Base-by-base conservation (phyloP, 2,329 filamentous ascomycete species). In the Penicillium corylophilum region DNA sequence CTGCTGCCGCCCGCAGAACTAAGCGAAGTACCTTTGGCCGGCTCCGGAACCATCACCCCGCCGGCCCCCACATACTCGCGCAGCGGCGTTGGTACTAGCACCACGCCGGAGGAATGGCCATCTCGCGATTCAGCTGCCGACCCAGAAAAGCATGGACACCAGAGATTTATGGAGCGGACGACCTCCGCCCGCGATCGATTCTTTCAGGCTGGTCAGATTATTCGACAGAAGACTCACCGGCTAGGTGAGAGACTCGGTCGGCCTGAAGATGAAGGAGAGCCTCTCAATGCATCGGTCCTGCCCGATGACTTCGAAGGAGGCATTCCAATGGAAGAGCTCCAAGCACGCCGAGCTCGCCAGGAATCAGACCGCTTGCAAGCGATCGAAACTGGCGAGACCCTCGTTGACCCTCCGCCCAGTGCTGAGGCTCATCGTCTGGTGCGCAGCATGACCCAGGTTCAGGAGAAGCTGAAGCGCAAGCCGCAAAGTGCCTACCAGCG, bases 371-470 rank as follows among this genome's bases (percentile, higher is more conserved):
- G 49, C 16, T 31, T 53, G 12, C 57, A 52, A 2, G 51, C 63
- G 10, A 35, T 59, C 16, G 58, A 60, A 10, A 49, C 46, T 2
- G 56, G 57, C 13, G 63, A 65, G 8, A 52, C 61, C 15, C 38
- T 56, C 0, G 35, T 45, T 16, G 54, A 64, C 46, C 57, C 60
- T 3, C 52, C 63, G 1, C 61, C 67, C 8, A 69, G 65, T 42
- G 64, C 70, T 1, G 70, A 72, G 49, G 70, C 70, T 1, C 70
- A 72, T 63, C 67, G 70, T 16, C 61, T 72, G 1, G 70, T 72
- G n/a, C 70, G 70, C 46, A 65, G 60, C 20, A 64, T 71, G 55
- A 71, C 67, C 39, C 62, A 65, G 48, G 50, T 54, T 26, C 63
- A 64, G 28, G 60, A 61, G 31, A 44, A 53, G 23, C 52, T 58